These are phyloP conservation scores for Raddia distichophylla DNA, from an alignment of 176 grass and related monocot species.

Conservation along the genomic window DNA sequence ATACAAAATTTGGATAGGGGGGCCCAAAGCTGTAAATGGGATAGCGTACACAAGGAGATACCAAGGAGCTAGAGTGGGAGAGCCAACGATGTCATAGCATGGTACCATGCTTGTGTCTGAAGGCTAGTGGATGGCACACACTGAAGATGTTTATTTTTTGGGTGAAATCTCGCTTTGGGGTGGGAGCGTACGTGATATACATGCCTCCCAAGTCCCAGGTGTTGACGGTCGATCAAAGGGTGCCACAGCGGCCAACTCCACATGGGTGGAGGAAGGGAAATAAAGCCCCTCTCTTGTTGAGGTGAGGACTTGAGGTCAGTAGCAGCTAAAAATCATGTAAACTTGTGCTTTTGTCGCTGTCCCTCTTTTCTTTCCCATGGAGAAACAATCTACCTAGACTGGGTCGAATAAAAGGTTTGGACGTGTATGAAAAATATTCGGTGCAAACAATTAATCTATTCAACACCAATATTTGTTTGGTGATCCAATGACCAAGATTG, in stretches of 20 bases:
- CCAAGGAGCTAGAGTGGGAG: neutral
- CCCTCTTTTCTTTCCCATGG: neutral
- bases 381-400: neutral
- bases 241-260: slow-evolving; percentile 25
- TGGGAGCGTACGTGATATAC: slow-evolving; percentile 26
- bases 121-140: neutral
- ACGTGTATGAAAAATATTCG: no score
- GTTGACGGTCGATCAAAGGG: neutral
- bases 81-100: neutral
- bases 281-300: slow-evolving; percentile 4
- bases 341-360: slow-evolving; percentile 1
- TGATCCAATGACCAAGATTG: no score
- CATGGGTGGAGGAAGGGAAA: slow-evolving; percentile 11
- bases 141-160: neutral
- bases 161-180: neutral
- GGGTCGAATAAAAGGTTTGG: no score
- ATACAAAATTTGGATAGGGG: neutral
- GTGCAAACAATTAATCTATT: no score
- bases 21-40: neutral
- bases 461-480: no score
- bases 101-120: slow-evolving; percentile 32
- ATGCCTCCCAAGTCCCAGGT: slow-evolving; percentile 4
- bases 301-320: slow-evolving; percentile 13
- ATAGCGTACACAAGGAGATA: neutral
- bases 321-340: slow-evolving; percentile 42